A percentile compares a stretch with the other conserved stretches of the same genome.
Evolutionary conservation across 805 yeast genomes (phyloP).

Genomic region (Schwanniomyces yamadae): DNA sequence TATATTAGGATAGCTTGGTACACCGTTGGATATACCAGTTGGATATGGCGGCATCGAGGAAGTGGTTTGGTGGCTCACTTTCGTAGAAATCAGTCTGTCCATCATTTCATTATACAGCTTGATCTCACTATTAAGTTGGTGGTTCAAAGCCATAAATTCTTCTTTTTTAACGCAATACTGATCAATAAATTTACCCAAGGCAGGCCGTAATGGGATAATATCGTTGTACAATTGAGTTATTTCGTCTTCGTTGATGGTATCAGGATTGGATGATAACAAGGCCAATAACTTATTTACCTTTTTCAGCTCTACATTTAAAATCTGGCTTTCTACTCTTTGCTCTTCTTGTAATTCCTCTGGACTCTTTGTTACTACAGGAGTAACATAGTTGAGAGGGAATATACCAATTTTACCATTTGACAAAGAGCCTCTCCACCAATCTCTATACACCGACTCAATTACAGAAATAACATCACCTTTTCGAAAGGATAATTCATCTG

Average conservation of each 20-base stretch:
- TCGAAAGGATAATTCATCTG: constrained; percentile 82
- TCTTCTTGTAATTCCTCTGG: constrained; percentile 57
- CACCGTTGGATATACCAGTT: not conserved
- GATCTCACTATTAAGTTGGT: constrained; percentile 68
- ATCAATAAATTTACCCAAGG: constrained; percentile 72
- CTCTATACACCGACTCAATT: constrained; percentile 81
- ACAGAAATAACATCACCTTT: constrained; percentile 88
- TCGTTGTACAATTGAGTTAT: constrained; percentile 72
- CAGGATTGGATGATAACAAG: constrained; percentile 38
- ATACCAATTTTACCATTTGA: constrained; percentile 76
- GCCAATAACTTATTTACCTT: constrained; percentile 72
- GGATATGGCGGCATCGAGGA: constrained; percentile 8
- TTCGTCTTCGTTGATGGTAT: constrained; percentile 53
- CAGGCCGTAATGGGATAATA: constrained; percentile 69
- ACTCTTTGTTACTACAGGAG: constrained; percentile 68
- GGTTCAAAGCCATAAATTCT: constrained; percentile 70
- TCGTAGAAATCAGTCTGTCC: constrained; percentile 41
- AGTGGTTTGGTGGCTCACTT: constrained; percentile 14
- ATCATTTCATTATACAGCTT: constrained; percentile 66
- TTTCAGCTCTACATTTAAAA: constrained; percentile 49
- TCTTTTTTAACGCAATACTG: constrained; percentile 74
- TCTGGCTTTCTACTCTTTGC: constrained; percentile 46
- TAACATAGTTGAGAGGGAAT: constrained; percentile 89
- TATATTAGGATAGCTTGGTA: not conserved
- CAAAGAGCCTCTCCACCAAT: constrained; percentile 94